Evolutionary conservation across 2,329 filamentous ascomycete genomes (phyloP), one percentile per base, ranked within the genome.

Genomic region (Fusarium pseudonygamai): DNA sequence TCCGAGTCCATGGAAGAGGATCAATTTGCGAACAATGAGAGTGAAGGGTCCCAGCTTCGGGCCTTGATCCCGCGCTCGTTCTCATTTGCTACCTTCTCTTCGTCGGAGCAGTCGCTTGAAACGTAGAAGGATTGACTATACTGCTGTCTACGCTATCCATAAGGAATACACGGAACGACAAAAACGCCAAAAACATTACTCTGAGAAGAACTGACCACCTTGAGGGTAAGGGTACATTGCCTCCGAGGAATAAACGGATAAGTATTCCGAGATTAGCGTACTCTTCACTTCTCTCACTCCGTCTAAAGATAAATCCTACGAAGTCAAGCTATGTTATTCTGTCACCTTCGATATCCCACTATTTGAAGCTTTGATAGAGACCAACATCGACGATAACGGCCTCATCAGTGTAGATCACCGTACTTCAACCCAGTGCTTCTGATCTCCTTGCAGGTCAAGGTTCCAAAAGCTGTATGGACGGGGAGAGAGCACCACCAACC

Each of bases 211-310:
- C 13, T 3, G 30, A 20, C 10, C 11, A 7, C n/a, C 47, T 34
- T 34, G 47, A 50, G 30, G 20, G 26, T 15, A 14, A 34, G 28
- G 5, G 1, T 36, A 99, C 80, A 98, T 99, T 76, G 94, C 96
- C 3, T 96, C 96, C 0, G 96, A 99, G 81, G 96, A 99, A 82
- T 98, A 98, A 79, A 90, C 92, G 5, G 95, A 97, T 80, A 7
- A 28, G 26, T 7, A 28, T 28, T 28, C 26, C 26, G 26, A 28
- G 26, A 28, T 28, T 28, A 7, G 26, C 26, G 26, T 7, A 28
- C 26, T 28, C 26, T 28, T 28, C 26, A 28, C 26, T 28, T 28
- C 26, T 28, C 26, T 28, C 26, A 28, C 7, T 28, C 26, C 26
- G 26, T 28, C 26, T 28, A 28, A 28, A 28, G 26, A 28, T 28